A percentile compares a stretch with the other conserved stretches of the same genome.
These are phyloP conservation scores for Funneliformis caledonium DNA, from an alignment of 371 early-diverging fungal species.

Conservation along the genomic window DNA sequence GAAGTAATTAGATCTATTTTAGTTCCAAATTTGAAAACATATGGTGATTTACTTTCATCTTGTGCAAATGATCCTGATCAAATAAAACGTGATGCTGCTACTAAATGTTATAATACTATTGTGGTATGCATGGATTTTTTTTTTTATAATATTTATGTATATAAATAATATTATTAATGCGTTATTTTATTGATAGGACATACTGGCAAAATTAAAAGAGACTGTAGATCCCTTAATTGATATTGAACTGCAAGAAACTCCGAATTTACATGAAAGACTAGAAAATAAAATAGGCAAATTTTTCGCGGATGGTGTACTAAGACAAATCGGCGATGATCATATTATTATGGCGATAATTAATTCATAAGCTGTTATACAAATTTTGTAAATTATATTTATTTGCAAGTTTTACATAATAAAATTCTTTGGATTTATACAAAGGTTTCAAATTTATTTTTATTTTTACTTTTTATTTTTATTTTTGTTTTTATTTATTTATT, in stretches of 20 bases:
- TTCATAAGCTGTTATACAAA: neutral
- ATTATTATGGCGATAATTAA: slow-evolving; percentile 25
- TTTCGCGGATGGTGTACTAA: slow-evolving; percentile 23
- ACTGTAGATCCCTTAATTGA: neutral
- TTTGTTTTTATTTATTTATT: too few relatives aligned
- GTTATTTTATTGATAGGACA: slow-evolving; percentile 19
- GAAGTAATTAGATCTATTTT: slow-evolving; percentile 52
- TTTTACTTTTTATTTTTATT: too few relatives aligned
- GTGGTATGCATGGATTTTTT: slow-evolving; percentile 16
- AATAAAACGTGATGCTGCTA: neutral
- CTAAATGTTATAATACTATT: slow-evolving; percentile 23
- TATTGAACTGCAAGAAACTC: neutral
- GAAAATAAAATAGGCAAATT: slow-evolving; percentile 16
- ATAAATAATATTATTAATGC: neutral
- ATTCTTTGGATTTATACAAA: neutral
- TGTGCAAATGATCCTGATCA: neutral
- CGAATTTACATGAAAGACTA: slow-evolving; percentile 17
- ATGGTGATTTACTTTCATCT: neutral
- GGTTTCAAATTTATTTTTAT: neutral
- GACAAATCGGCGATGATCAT: slow-evolving; percentile 1
- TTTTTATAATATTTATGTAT: neutral
- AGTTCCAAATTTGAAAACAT: slow-evolving; percentile 37
- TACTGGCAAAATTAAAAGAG: slow-evolving; percentile 22
- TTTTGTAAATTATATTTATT: too few relatives aligned
- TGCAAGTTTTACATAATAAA: neutral